Evolutionary conservation across 2,329 filamentous ascomycete genomes (phyloP), one percentile per base, ranked within the genome.

Genomic region (Aschersonia sp.): DNA sequence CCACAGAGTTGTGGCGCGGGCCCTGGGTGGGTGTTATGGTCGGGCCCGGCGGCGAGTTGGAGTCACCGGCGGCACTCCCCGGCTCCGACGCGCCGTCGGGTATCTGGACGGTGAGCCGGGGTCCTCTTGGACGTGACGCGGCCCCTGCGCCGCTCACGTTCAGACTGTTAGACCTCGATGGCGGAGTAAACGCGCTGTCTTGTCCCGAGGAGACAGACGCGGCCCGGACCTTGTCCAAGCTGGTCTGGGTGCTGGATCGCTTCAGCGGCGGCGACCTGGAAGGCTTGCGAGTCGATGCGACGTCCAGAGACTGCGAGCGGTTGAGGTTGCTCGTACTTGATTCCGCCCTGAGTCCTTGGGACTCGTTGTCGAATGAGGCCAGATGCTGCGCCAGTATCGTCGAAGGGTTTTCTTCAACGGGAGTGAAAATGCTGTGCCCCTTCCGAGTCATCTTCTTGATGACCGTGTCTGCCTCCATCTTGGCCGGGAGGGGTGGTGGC

Each of bases 401-500:
- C 1, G 89, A 96, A 45, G 86, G 78, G 56, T 85, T 89, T 61
- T 95, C 89, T 58, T 97, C 92, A 52, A 98, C 94, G 0, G 92
- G 92, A 0, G 92, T 98, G 61, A 97, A 97, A 51, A 98, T 97
- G 63, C 89, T 96, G 61, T 89, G 84, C 29, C 84, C 83, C 35
- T 85, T 82, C 58, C 83, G 85, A 2, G 84, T 82, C 53, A 85
- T 69, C 55, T 77, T 79, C 63, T 77, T 78, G 52, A 79, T 74
- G 20, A 68, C 68, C 38, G 65, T 64, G 45, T 70, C 70, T 5
- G 70, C 77, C n/a, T 78, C 73, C 6, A 61, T 58, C 55, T 69
- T 73, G 6, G 65, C 73, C 12, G 43, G 42, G 20, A 30, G n/a
- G 7, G 40, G 40, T 42, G 68, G 72, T 32, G 73, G 75, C 38